phyloP scores from a whole-genome alignment of 192 early-diverging fungal genomes.

The Endogone sp. region DNA sequence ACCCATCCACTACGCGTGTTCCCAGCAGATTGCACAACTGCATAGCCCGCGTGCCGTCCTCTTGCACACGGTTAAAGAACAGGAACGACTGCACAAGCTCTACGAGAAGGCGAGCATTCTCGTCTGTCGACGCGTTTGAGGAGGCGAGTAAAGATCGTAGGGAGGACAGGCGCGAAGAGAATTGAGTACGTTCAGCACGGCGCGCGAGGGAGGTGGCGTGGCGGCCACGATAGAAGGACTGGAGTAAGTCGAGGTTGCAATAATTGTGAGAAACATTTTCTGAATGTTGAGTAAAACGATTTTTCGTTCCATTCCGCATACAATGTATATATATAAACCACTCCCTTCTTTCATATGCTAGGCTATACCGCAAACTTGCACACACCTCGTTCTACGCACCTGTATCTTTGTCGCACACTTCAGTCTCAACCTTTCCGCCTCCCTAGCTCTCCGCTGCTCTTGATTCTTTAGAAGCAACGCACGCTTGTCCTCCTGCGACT shows the following conservation, averaged over 20 bases:
- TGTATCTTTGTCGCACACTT: constrained; percentile 64
- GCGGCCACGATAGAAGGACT: constrained; percentile 61
- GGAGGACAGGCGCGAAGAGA: not conserved
- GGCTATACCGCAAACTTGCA: not conserved
- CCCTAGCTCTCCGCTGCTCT: constrained; percentile 65
- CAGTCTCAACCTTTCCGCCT: constrained; percentile 56
- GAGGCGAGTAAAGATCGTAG: not conserved
- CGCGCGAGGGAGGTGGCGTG: constrained; percentile 25
- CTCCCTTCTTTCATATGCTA: not conserved
- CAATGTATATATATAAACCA: not conserved
- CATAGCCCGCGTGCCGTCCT: not conserved
- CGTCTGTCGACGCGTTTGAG: not conserved
- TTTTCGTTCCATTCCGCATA: too few species aligned
- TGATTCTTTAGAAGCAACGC: constrained; percentile 66
- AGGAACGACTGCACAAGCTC: constrained; percentile 23
- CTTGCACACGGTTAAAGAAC: constrained; percentile 36
- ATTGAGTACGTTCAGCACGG: constrained; percentile 13
- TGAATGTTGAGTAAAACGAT: not conserved
- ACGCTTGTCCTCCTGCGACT: constrained; percentile 59
- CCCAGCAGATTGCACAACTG: not conserved
- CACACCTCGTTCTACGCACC: constrained; percentile 18
- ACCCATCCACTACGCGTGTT: not conserved
- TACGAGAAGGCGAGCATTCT: constrained; percentile 3
- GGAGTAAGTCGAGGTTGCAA: not conserved
- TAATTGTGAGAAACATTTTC: not conserved